Evolutionary conservation across 768 basidiomycete genomes (phyloP), one percentile per base, ranked within the genome.

Genomic region (Phlebiopsis gigantea): DNA sequence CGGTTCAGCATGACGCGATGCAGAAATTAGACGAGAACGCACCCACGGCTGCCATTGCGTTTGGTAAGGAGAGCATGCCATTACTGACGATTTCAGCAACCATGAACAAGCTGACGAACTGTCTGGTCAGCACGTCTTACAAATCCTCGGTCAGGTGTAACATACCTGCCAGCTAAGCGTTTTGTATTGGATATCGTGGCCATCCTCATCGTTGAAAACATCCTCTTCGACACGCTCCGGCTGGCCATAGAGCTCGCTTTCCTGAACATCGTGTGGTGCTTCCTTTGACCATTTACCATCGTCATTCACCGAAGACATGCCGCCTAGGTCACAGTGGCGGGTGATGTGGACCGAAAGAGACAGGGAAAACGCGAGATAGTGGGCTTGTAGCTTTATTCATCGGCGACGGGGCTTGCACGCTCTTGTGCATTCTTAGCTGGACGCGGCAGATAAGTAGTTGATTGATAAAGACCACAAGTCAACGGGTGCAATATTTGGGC

Each of bases 41-140:
- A 79, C 79, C 80, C 51, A 81, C 78, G 2, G 74, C 75, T 6
- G 80, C 80, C 56, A 81, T 71, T 12, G 79, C 72, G 46, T 75
- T 77, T 0, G 80, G 80, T 5, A 82, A 69, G 15, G 80, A 79
- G 15, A 81, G 63, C 75, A 81, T 78, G 10, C 80, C 80, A 65
- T 80, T 81, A 65, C 77, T 78, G 30, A 82, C 79, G 24, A 81
- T 80, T 63, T 81, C 80, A 43, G 80, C 79, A 52, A 80, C 80
- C 80, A 82, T 82, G 19, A 82, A 66, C 50, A 79, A 59, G 24
- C 71, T 67, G 7, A 80, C 77, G 57, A 79, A 77, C 78, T 80
- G 53, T 21, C 4, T 14, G 5, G 5, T 2, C 2, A 39, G 34
- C 17, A 25, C 25, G 30, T 26, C 10, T 34, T 9, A 24, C 14